Percentiles rank a stretch among this genome's conserved stretches.
These are phyloP conservation scores for Aspergillus floridensis DNA, from an alignment of 2,329 filamentous ascomycete species.

Conservation along the genomic window DNA sequence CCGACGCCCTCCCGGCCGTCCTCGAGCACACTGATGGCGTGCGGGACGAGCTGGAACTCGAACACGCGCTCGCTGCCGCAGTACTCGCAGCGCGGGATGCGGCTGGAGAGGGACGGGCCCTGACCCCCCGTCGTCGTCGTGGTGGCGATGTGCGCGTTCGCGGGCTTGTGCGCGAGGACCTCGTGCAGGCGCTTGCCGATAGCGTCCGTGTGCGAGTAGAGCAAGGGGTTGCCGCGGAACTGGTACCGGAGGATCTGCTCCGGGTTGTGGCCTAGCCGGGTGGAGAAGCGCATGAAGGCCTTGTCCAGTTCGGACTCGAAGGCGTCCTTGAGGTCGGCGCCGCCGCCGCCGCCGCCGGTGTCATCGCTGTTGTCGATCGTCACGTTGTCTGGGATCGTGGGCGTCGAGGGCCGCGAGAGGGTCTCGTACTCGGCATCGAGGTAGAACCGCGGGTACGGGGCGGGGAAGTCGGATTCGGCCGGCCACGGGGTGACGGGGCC, in stretches of 20 bases:
- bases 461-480: constrained; percentile 59
- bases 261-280: constrained; percentile 73
- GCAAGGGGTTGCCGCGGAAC: constrained; percentile 67
- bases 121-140: constrained; percentile 20
- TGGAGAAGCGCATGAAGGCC: constrained; percentile 76
- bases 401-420: constrained; percentile 58
- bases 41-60: constrained; percentile 88
- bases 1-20: constrained; percentile 62
- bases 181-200: constrained; percentile 64
- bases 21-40: constrained; percentile 86
- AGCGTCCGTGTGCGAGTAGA: constrained; percentile 75
- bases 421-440: constrained; percentile 92
- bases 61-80: constrained; percentile 77
- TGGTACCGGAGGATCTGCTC: constrained; percentile 82
- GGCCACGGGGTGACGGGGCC: constrained; percentile 73
- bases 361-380: constrained; percentile 42
- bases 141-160: constrained; percentile 24
- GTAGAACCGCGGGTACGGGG: constrained; percentile 72
- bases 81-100: constrained; percentile 71
- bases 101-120: constrained; percentile 25
- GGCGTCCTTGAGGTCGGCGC: constrained; percentile 60
- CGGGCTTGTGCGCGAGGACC: constrained; percentile 11
- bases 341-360: constrained; percentile 34
- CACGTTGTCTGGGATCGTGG: constrained; percentile 49
- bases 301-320: constrained; percentile 75